Evolutionary conservation across 495 filamentous ascomycete genomes (phyloP), one percentile per base, ranked within the genome.

Genomic region (Aspergillus sclerotiicarbonarius): DNA sequence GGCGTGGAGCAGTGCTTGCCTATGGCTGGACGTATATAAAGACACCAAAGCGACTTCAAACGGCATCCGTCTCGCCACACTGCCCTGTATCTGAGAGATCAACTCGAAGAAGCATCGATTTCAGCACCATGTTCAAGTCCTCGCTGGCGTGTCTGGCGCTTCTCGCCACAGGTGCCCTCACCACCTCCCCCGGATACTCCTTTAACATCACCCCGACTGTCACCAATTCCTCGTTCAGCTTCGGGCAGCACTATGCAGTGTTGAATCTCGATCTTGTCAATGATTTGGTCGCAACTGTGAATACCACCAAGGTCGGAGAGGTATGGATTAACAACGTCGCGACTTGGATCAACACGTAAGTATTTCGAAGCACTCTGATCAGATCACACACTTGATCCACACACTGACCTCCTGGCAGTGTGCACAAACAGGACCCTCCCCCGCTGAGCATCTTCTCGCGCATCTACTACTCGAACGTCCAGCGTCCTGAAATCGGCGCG

Each of bases 261-360:
- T 64, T 76, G 12, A 74, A 76, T 55, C 63, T 76, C 30, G 72
- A 76, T 61, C 46, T 72, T 15, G 74, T 74, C 60, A 64, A 62
- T 31, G 54, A 53, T 20, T 53, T 74, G 15, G 63, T 74, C 53
- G 57, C 62, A 20, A 18, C 31, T 16, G 61, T 71, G 52, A 59
- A 61, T n/a, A 43, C 48, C 35, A 73, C 71, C 1, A 16, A 60
- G 5, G 63, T 58, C 10, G 74, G 72, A 51, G 7, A 46, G 9
- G 46, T 46, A 16, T 76, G 69, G 69, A 71, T 70, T 39, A 45
- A 67, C 18, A 32, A 37, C 46, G 62, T 68, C 0, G 44, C 29
- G 35, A 41, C 35, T 1, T 54, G 44, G 54, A 57, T 57, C 21
- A 19, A 43, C 25, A 19, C 35, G 51, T 54, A 20, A 41, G 32